phyloP scores from a whole-genome alignment of 129 eudicot species.

The Pseudognaphalium luteoalbum region DNA sequence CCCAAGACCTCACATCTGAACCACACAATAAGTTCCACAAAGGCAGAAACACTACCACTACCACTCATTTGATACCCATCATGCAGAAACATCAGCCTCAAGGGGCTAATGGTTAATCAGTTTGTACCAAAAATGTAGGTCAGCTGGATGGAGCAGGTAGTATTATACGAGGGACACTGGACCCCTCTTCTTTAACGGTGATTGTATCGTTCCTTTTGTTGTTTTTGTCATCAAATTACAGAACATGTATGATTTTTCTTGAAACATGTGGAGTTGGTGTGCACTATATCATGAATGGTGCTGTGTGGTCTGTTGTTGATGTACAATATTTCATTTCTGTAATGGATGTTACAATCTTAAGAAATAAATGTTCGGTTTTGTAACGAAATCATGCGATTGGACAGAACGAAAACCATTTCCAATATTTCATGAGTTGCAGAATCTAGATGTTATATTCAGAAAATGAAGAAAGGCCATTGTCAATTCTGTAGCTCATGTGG shows the following conservation, averaged over 20 bases:
- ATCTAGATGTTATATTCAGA: neutral
- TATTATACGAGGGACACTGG: constrained; percentile 6
- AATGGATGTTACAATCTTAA: neutral
- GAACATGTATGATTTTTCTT: neutral
- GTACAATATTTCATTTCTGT: constrained; percentile 1
- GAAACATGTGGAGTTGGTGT: neutral
- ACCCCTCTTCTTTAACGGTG: constrained; percentile 1
- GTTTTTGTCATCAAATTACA: constrained; percentile 15
- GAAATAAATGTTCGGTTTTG: neutral
- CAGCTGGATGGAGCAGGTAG: constrained; percentile 13
- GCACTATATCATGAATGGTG: constrained; percentile 11
- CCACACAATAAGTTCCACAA: constrained; percentile 8
- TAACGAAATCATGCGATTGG: neutral
- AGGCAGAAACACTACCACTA: too few relatives aligned
- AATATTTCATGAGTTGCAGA: neutral
- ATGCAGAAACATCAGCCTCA: constrained; percentile 23
- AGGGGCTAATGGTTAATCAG: constrained; percentile 5
- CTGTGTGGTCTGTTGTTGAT: constrained; percentile 2
- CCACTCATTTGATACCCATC: constrained; percentile 8
- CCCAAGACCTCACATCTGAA: neutral
- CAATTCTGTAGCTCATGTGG: neutral
- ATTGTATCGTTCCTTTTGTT: constrained; percentile 17
- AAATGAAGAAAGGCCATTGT: neutral
- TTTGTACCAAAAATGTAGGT: constrained; percentile 20
- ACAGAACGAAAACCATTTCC: neutral